phyloP scores from a whole-genome alignment of 2,329 filamentous ascomycete species.

The Trichoderma sp. region DNA sequence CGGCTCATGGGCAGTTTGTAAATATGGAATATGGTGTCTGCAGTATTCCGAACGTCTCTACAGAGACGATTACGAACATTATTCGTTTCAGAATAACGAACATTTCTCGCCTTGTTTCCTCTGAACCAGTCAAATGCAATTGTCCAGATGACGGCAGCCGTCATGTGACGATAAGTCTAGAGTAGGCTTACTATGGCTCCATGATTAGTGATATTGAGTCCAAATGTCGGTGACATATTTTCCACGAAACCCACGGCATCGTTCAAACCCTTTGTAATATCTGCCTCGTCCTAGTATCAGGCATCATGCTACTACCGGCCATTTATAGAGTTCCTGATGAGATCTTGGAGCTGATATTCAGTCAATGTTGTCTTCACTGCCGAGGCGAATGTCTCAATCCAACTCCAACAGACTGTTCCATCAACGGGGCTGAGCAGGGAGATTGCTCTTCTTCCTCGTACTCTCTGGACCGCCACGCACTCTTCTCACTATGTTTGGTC shows the following conservation, averaged over 20 bases:
- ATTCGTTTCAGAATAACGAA: no score
- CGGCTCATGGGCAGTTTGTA: no score
- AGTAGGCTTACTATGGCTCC: background rate
- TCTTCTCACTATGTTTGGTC: background rate
- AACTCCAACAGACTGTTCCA: background rate
- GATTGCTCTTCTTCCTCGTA: background rate
- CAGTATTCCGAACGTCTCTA: no score
- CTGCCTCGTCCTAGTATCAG: background rate
- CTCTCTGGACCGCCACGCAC: background rate
- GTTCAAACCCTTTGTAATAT: background rate
- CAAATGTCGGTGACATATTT: background rate
- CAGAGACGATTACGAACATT: no score
- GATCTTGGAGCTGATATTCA: background rate
- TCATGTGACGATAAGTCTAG: background rate
- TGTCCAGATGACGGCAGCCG: background rate
- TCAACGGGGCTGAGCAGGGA: background rate
- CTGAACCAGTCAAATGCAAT: no score
- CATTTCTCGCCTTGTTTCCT: no score
- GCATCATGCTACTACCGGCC: background rate
- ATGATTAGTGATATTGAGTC: background rate
- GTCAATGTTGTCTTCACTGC: background rate
- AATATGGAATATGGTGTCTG: rapidly evolving
- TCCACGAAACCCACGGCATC: background rate
- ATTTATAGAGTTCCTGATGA: background rate
- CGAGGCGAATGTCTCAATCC: background rate